Conservation (phyloP, 2,329 filamentous ascomycete species). For the Exserohilum turcica region DNA sequence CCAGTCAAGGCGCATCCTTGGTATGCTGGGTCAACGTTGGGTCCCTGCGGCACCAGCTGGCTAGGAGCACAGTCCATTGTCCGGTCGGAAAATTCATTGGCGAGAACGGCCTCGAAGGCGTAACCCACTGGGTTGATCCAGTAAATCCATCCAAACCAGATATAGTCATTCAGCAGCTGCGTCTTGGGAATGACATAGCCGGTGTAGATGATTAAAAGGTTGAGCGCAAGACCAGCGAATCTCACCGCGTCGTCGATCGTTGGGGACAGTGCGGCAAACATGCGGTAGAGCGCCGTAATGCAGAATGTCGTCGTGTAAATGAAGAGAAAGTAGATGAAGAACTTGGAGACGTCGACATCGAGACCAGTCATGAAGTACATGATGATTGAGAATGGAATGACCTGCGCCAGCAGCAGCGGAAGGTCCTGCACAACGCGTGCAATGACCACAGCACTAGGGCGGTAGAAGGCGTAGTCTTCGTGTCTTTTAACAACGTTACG, state of each 20-base stretch:
- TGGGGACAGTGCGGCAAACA: constrained; percentile 67
- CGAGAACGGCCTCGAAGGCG: constrained; percentile 68
- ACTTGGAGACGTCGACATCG: constrained; percentile 64
- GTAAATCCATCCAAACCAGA: constrained; percentile 64
- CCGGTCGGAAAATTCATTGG: constrained; percentile 67
- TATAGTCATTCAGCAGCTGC: constrained; percentile 61
- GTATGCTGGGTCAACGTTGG: constrained; percentile 59
- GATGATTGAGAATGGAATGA: constrained; percentile 63
- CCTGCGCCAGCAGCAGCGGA: constrained; percentile 63
- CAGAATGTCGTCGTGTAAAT: constrained; percentile 67
- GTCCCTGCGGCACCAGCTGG: constrained; percentile 65
- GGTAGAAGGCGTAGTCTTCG: constrained; percentile 70
- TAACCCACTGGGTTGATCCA: constrained; percentile 60
- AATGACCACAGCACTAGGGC: constrained; percentile 68
- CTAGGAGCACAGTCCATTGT: constrained; percentile 63
- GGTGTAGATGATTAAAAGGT: constrained; percentile 66
- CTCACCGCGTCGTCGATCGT: constrained; percentile 70
- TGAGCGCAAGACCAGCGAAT: constrained; percentile 66
- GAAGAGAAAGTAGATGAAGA: constrained; percentile 69
- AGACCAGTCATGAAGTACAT: constrained; percentile 70
- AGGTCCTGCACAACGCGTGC: constrained; percentile 68
- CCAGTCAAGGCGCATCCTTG: constrained; percentile 69
- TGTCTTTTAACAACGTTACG: constrained; percentile 72
- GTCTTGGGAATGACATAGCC: constrained; percentile 72
- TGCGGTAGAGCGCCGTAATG: constrained; percentile 68